Base-by-base conservation (phyloP, 352 stramenopile genomes). In the Thraustochytrium sp. region DNA sequence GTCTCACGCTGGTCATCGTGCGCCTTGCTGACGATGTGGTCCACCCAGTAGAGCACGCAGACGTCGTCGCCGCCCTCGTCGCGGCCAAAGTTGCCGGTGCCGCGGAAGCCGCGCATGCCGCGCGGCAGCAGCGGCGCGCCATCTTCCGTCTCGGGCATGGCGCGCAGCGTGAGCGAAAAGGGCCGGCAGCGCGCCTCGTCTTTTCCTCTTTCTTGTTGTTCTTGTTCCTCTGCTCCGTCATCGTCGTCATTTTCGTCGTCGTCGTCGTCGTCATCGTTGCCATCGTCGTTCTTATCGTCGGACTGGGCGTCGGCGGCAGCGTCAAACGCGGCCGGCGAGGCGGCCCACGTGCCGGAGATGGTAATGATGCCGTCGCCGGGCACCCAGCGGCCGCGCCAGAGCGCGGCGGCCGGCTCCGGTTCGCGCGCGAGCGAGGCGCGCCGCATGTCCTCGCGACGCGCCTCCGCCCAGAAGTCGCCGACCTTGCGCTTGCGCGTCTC, bases 401-500 rank as follows among this genome's bases (percentile, higher is more conserved):
- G 23, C 0, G 31, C 26, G 9, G 40, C 59, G n/a, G 9, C 36
- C 8, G 34, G 26, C 29, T 84, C 80, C 3, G 74, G 42, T 16
- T 85, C 65, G 42, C 76, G 76, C n/a, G 78, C 62, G 13, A 42
- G 23, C 3, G 56, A 54, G 21, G 49, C 23, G 2, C 56, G 64
- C 37, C 23, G 48, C 42, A 18, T 38, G 36, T 61, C 53, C 2
- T 64, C 5, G 11, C 29, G 54, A 34, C 46, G 53, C 9, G 91
- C 83, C 46, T 94, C 88, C 40, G 54, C 53, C 49, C 90, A 84
- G 68, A 95, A 96, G 34, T 92, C 89, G 3, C 38, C 75, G 18
- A 92, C 85, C 9, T 68, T 89, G 87, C 93, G 89, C 2, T 86
- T 90, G 85, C 93, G 93, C 72, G 88, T 88, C 83, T 96, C 92